These are phyloP conservation scores for Diaporthe humulicola DNA, from an alignment of 2,329 filamentous ascomycete genomes.

Conservation along the genomic window DNA sequence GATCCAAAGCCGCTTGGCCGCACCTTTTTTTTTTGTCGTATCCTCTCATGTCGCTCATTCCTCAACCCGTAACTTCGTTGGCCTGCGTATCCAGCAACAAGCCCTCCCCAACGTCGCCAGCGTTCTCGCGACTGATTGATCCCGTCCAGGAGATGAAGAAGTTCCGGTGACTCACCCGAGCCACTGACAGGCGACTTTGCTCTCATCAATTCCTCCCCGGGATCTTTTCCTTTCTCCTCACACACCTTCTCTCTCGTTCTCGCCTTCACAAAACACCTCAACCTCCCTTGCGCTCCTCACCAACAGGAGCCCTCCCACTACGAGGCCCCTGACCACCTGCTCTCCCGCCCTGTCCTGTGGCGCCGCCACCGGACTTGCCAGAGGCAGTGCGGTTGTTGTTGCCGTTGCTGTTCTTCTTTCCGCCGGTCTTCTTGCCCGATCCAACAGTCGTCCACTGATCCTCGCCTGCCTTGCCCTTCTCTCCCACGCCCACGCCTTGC, in stretches of 20 bases:
- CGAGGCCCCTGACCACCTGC: not conserved
- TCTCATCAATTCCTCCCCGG: not conserved
- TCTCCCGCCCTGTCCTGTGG: not conserved
- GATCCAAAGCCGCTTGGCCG: not conserved
- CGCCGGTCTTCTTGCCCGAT: conserved; percentile 26
- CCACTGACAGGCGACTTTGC: not conserved
- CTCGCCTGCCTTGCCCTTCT: not conserved
- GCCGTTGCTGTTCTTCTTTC: not conserved
- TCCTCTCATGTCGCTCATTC: not conserved
- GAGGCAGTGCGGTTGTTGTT: not conserved
- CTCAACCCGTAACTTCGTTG: conserved; percentile 17
- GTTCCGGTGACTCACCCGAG: not conserved
- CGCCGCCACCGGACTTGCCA: not conserved
- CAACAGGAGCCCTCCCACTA: conserved; percentile 8
- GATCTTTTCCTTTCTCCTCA: not conserved
- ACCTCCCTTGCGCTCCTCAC: conserved; percentile 38
- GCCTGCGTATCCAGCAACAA: not conserved
- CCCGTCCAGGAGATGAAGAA: not conserved
- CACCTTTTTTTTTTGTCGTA: not conserved
- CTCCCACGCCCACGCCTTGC: not conserved
- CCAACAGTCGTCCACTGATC: conserved; percentile 33
- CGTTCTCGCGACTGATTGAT: conserved; percentile 7
- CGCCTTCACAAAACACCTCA: not conserved
- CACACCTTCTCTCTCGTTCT: too few relatives aligned
- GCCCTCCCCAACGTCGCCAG: not conserved